Conservation (phyloP, 352 stramenopile genomes). For the Phytopythium sindhum region DNA sequence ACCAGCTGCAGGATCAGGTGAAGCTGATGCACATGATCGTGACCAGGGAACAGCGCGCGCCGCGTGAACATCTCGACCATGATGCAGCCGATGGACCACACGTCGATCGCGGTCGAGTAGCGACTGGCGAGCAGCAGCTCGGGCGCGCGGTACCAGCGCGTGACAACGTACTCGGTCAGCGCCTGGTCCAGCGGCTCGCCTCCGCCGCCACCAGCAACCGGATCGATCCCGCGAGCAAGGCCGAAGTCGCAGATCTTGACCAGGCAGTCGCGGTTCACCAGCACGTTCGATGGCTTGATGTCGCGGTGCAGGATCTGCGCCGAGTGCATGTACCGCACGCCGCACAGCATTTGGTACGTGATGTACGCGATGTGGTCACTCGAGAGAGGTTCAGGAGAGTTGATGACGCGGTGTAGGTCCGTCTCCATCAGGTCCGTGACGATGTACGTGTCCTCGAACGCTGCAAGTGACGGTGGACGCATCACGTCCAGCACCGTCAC, state of each 20-base stretch:
- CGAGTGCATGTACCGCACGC: conserved; percentile 83
- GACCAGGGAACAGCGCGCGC: conserved; percentile 74
- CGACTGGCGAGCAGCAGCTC: conserved; percentile 94
- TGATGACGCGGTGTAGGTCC: conserved; percentile 79
- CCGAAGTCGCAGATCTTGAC: conserved; percentile 92
- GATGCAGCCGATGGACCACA: conserved; percentile 98
- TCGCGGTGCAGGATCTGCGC: conserved; percentile 88
- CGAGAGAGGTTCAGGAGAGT: conserved; percentile 62
- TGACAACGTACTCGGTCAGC: conserved; percentile 81
- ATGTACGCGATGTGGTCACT: conserved; percentile 81
- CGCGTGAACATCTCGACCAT: conserved; percentile 96
- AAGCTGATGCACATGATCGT: conserved; percentile 88
- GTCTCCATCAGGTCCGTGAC: conserved; percentile 74
- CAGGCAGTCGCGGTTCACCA: conserved; percentile 91
- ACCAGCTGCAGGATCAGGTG: conserved; percentile 84
- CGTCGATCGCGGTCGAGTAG: conserved; percentile 94
- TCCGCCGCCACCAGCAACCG: conserved; percentile 54
- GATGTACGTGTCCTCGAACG: conserved; percentile 86
- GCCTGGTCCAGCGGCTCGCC: conserved; percentile 7
- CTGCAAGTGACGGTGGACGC: conserved; percentile 58
- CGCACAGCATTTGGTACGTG: conserved; percentile 81
- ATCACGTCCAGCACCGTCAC: conserved; percentile 74
- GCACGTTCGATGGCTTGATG: conserved; percentile 96
- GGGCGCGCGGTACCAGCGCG: conserved; percentile 94
- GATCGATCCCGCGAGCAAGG: conserved; percentile 72